phyloP scores from a whole-genome alignment of 169 alveolate genomes.

The Plasmodium sp. region DNA sequence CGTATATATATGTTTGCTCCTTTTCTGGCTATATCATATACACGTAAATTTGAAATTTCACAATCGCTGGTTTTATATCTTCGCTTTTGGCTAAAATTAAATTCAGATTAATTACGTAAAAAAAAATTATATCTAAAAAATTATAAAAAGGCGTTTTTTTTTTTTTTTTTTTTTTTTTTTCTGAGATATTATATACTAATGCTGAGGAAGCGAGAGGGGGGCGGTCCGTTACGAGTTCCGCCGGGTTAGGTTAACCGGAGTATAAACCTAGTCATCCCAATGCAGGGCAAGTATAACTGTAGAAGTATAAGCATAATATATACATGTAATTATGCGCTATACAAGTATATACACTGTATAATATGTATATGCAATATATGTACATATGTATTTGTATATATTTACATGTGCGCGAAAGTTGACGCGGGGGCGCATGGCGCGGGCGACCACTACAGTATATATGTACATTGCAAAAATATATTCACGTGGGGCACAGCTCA shows the following conservation, averaged over 20 bases:
- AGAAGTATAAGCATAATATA: neutral
- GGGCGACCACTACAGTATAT: neutral
- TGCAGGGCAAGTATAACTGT: neutral
- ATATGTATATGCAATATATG: too few relatives aligned
- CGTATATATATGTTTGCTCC: neutral
- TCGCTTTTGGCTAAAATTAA: neutral
- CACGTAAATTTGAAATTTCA: neutral
- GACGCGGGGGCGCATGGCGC: neutral
- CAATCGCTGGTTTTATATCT: neutral
- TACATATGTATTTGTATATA: too few relatives aligned
- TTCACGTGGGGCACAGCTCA: neutral
- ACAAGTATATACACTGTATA: too few relatives aligned
- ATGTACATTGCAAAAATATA: neutral
- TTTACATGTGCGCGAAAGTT: neutral
- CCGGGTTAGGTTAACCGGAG: neutral
- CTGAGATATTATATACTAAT: neutral
- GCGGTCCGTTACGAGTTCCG: neutral
- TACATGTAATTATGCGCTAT: too few relatives aligned
- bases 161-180: neutral
- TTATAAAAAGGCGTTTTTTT: neutral
- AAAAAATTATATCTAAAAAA: neutral
- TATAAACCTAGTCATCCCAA: neutral
- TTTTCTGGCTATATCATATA: neutral
- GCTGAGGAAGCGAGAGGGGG: neutral
- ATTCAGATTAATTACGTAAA: neutral